phyloP scores from a whole-genome alignment of 148 eudicot species.

The Rhododendron simsii region DNA sequence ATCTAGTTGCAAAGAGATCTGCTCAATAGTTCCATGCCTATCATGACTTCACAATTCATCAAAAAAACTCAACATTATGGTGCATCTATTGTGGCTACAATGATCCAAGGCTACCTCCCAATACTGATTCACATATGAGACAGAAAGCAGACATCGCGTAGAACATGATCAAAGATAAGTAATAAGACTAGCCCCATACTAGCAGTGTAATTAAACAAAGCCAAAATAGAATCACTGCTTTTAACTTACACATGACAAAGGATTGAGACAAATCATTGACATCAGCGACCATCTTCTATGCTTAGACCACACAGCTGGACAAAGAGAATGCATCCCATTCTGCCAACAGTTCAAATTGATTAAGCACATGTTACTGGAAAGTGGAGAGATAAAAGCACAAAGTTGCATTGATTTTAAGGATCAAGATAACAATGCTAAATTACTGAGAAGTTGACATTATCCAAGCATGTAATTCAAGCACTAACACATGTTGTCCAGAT shows the following conservation, averaged over 20 bases:
- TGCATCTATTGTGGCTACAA: neutral
- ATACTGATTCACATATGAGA: neutral
- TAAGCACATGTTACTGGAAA: neutral
- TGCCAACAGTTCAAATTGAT: conserved; percentile 26
- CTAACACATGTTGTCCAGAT: neutral
- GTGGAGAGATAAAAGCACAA: neutral
- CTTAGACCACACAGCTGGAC: conserved; percentile 98
- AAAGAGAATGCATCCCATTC: conserved; percentile 89
- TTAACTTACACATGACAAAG: conserved; percentile 82
- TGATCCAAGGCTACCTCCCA: neutral
- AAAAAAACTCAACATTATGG: neutral
- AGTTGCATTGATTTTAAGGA: neutral
- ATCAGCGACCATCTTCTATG: conserved; percentile 97
- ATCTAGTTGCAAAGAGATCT: neutral
- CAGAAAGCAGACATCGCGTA: neutral
- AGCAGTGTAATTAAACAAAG: neutral
- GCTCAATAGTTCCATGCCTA: neutral
- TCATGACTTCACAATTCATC: neutral
- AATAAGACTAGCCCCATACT: neutral
- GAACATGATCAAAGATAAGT: neutral
- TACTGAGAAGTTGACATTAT: neutral
- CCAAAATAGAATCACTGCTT: neutral
- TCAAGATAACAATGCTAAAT: conserved; percentile 2
- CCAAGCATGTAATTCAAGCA: neutral
- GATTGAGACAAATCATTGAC: conserved; percentile 98